Base-by-base conservation (phyloP, 73 alveolate genomes). In the Effrenium voratum region DNA sequence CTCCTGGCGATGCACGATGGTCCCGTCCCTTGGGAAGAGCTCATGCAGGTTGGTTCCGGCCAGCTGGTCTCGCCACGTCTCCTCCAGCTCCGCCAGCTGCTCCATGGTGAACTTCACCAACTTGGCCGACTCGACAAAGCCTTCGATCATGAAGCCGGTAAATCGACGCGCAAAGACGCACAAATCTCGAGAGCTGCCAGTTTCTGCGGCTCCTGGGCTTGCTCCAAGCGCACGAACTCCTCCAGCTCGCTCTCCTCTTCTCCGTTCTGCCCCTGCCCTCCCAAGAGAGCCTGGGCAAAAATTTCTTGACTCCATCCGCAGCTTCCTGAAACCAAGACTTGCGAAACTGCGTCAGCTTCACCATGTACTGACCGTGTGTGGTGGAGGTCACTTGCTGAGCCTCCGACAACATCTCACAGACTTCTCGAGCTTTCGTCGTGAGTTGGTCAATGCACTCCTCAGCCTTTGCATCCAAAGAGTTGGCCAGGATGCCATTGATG, bases 321-420 rank as follows among this genome's bases (percentile, higher is more conserved):
- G 30, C 87, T 4, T 52, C 77, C 52, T 13, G 76, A 15, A 83
- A 38, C 93, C 75, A 83, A 5, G 63, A 38, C 80, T 40, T 36
- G 26, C 81, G 93, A 32, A 85, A 85, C 46, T 59, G 40, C 32
- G 81, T 85, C 47, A 85, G 79, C 47, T 44, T 55, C 81, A 38
- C 81, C 93, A 85, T 85, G 72, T 80, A 87, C 70, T 66, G 38
- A 5, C 70, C 70, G 30, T 87, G 68, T 2, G 95, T 87, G 46
- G 95, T 87, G 8, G 63, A 63, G 1, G 95, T 87, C 13, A 87
- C 84, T 6, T 60, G 52, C 79, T 87, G 95, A 28, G 84, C 82
- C 40, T 87, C 84, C 2, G 95, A 63, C 49, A 60, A 24, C 63
- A 15, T n/a, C 70, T 87, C 70, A 36, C 95, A 86, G 26, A 63